Conservation (phyloP, 805 yeast species). For the Ogataea henricii region DNA sequence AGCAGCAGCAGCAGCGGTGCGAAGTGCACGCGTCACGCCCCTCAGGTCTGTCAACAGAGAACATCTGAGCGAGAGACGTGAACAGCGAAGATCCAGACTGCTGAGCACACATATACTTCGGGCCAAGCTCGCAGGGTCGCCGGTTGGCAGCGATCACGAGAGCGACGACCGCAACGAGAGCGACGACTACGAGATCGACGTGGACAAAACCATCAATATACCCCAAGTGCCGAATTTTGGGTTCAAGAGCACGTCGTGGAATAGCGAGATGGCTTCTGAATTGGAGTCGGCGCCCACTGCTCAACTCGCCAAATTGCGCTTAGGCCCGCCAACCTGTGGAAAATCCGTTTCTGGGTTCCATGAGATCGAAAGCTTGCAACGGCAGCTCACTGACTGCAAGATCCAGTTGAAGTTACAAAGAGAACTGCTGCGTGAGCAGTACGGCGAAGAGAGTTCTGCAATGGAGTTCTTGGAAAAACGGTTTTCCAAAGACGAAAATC, state of each 20-base stretch:
- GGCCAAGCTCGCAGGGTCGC: constrained; percentile 24
- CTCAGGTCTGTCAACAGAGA: constrained; percentile 8
- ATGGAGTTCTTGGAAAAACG: constrained; percentile 16
- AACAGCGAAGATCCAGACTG: constrained; percentile 20
- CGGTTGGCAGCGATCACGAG: constrained; percentile 12
- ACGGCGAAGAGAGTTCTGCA: constrained; percentile 21
- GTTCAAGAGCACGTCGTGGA: constrained; percentile 14
- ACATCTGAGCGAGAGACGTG: constrained; percentile 19
- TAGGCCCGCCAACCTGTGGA: background rate
- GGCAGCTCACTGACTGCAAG: constrained; percentile 36
- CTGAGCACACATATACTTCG: constrained; percentile 18
- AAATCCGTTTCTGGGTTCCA: constrained; percentile 17
- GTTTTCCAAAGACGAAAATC: constrained; percentile 8
- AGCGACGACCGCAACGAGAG: constrained; percentile 10
- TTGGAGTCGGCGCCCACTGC: background rate
- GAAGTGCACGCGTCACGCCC: background rate
- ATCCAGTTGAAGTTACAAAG: constrained; percentile 36
- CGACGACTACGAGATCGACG: constrained; percentile 18
- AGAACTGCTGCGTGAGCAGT: constrained; percentile 31
- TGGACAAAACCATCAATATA: constrained; percentile 21
- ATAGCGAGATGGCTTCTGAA: background rate
- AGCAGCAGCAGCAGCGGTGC: background rate
- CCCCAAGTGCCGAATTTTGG: constrained; percentile 21
- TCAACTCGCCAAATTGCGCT: background rate
- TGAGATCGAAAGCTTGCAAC: constrained; percentile 32